Evolutionary conservation across 73 alveolate species (phyloP).

Genomic region (Stentor roeselii): DNA sequence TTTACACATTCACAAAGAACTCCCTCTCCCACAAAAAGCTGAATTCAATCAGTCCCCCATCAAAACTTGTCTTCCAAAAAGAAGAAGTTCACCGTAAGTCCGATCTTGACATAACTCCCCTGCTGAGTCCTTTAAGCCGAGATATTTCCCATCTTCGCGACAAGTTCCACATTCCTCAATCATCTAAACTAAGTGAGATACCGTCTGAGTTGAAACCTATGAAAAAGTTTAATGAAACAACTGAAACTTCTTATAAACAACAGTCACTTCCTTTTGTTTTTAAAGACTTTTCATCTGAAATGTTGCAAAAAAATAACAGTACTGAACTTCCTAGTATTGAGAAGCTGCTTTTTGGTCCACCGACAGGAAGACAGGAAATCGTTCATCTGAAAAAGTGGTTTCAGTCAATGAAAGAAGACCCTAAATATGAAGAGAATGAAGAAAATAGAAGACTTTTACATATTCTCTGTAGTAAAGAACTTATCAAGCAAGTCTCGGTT

Average conservation of each 20-base stretch:
- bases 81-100: not conserved
- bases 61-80: no score
- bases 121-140: not conserved
- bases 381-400: slow-evolving; percentile 4
- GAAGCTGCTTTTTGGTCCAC: slow-evolving; percentile 5
- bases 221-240: not conserved
- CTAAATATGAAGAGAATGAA: not conserved
- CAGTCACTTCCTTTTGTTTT: not conserved
- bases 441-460: not conserved
- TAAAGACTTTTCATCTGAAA: not conserved
- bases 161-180: not conserved
- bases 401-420: not conserved
- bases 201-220: not conserved
- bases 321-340: not conserved
- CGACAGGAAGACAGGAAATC: slow-evolving; percentile 28
- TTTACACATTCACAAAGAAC: not conserved
- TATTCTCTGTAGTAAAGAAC: not conserved
- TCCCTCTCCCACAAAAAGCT: not conserved
- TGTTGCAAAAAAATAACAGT: not conserved
- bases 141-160: slow-evolving; percentile 16
- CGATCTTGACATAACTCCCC: not conserved
- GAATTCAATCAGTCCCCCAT: not conserved
- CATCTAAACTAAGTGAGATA: not conserved
- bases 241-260: not conserved
- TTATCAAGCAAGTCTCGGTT: slow-evolving; percentile 11